Base-by-base conservation (phyloP, 2,329 filamentous ascomycete species). In the Penicillium sp. region DNA sequence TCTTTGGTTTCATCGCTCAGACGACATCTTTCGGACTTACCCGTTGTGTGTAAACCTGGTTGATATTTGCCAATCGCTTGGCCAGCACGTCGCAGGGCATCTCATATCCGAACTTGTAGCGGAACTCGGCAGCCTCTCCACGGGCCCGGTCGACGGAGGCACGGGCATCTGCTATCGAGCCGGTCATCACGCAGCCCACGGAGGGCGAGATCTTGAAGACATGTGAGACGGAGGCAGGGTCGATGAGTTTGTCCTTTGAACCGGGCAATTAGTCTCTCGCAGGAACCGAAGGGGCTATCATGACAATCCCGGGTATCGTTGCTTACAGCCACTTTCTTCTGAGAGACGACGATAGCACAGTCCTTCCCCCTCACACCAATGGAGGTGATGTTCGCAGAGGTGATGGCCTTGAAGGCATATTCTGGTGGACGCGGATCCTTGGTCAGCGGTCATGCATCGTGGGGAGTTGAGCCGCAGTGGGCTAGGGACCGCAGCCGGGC, bases 391-490 rank as follows among this genome's bases (percentile, higher is more conserved):
- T 98, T 98, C 70, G 95, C 95, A 63, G 95, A 94, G 70, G 95
- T 99, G 81, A 99, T 99, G 60, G 95, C 95, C 84, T 99, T 99
- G 88, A 99, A 99, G 71, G 95, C 95, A 94, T 99, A 99, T 86
- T 99, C 95, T 98, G 62, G 37, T 17, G 65, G 63, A 68, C 53
- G 64, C 49, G 28, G 54, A 57, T 60, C 42, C 68, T 77, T 61
- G 76, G 74, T 71, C 57, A 65, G 64, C 61, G 57, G 53, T 57
- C 50, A 66, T 65, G 51, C 20, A 56, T 55, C 39, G 62, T 57
- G 37, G 50, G 39, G 47, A 49, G 60, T 52, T 53, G 51, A 66
- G 71, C 60, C 70, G 66, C 41, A 38, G 56, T 57, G 55, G 20
- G 50, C 49, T 25, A 49, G 49, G 20, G 14, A 17, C 50, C 20